These are phyloP conservation scores for Termitomyces sp. DNA, from an alignment of 768 basidiomycete species.

Conservation along the genomic window DNA sequence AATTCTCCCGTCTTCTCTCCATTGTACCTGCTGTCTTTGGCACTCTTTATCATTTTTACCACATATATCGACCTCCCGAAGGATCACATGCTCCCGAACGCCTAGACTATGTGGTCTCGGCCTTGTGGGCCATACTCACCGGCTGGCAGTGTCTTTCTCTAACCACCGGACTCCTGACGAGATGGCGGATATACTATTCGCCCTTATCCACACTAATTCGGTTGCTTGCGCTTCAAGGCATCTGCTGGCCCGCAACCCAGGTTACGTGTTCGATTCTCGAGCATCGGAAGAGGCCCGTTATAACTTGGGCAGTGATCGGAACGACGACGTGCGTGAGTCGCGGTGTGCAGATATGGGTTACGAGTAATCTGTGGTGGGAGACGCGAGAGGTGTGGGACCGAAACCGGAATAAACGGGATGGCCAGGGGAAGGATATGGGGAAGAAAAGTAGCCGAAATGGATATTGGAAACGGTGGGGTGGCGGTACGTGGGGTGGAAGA, in stretches of 20 bases:
- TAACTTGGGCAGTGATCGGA: slow-evolving; percentile 88
- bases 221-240: slow-evolving; percentile 88
- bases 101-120: slow-evolving; percentile 64
- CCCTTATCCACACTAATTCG: slow-evolving; percentile 87
- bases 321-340: slow-evolving; percentile 84
- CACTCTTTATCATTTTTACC: slow-evolving; percentile 49
- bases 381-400: slow-evolving; percentile 23
- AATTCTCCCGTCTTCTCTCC: slow-evolving; percentile 65
- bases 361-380: slow-evolving; percentile 76
- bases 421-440: slow-evolving; percentile 17
- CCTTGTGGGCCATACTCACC: slow-evolving; percentile 79
- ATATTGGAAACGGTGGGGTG: slow-evolving; percentile 41
- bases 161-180: slow-evolving; percentile 83
- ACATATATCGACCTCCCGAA: slow-evolving; percentile 42
- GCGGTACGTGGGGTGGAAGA: slow-evolving; percentile 54
- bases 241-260: slow-evolving; percentile 95
- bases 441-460: slow-evolving; percentile 18
- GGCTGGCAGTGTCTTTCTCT: slow-evolving; percentile 87
- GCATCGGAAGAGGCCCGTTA: slow-evolving; percentile 66
- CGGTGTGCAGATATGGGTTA: slow-evolving; percentile 93
- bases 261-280: slow-evolving; percentile 76
- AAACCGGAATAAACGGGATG: slow-evolving; percentile 19
- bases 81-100: slow-evolving; percentile 38
- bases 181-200: slow-evolving; percentile 91
- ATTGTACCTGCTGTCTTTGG: slow-evolving; percentile 73